Conservation (phyloP, 2,329 filamentous ascomycete species). For the Ascosphaera acerosa region DNA sequence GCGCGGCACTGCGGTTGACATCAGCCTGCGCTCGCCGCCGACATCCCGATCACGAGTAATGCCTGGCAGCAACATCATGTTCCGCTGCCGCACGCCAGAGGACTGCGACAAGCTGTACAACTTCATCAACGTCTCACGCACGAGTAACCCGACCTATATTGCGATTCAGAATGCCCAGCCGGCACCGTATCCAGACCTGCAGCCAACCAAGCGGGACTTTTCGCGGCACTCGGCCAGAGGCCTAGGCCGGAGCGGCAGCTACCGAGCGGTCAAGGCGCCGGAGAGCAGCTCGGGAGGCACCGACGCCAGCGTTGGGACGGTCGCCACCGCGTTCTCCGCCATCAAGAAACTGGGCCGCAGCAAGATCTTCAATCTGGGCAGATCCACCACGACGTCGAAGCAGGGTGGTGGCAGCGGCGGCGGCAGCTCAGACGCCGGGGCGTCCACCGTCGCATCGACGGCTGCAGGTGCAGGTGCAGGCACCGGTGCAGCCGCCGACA, state of each 20-base stretch:
- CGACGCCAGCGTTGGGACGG: slow-evolving; percentile 48
- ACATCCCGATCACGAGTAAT: slow-evolving; percentile 44
- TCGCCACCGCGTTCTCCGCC: slow-evolving; percentile 53
- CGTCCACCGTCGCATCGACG: slow-evolving; percentile 14
- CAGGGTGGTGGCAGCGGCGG: slow-evolving; percentile 20
- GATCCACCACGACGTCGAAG: slow-evolving; percentile 29
- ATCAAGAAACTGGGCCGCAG: slow-evolving; percentile 51
- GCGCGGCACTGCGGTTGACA: slow-evolving; percentile 74
- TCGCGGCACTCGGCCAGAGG: not conserved
- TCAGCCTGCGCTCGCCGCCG: slow-evolving; percentile 76
- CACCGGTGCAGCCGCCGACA: slow-evolving; percentile 18
- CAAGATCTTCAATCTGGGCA: slow-evolving; percentile 58
- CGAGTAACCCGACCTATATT: slow-evolving; percentile 83
- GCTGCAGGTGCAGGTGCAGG: slow-evolving; percentile 22
- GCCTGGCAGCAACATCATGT: slow-evolving; percentile 57
- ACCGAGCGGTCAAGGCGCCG: slow-evolving; percentile 28
- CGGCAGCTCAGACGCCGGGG: slow-evolving; percentile 32
- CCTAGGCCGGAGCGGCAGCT: slow-evolving; percentile 18
- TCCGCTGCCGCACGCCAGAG: slow-evolving; percentile 49
- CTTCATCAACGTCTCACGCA: slow-evolving; percentile 65
- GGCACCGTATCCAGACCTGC: slow-evolving; percentile 23
- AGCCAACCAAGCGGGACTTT: not conserved
- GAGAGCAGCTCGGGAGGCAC: slow-evolving; percentile 35
- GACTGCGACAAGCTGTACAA: slow-evolving; percentile 67
- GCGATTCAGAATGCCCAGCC: slow-evolving; percentile 45